phyloP scores from a whole-genome alignment of 2,329 filamentous ascomycete genomes.

The Aspergillus sp. region DNA sequence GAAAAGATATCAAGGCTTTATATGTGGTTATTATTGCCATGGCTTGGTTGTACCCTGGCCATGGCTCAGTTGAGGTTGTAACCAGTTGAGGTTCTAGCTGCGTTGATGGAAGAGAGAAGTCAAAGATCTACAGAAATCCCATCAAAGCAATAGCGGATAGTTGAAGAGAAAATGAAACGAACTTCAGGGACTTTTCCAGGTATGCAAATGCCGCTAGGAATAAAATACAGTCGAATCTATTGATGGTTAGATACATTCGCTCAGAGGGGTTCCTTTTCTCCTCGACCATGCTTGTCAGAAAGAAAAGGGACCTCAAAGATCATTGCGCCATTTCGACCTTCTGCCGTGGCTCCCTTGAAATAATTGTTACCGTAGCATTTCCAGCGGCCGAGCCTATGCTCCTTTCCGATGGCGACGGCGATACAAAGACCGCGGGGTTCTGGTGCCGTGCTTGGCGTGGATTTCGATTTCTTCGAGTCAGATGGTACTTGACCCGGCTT shows the following conservation, averaged over 20 bases:
- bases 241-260: constrained; percentile 15
- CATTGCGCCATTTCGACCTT: constrained; percentile 79
- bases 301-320: constrained; percentile 76
- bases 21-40: no score
- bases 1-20: not conserved
- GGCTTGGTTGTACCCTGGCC: no score
- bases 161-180: not conserved
- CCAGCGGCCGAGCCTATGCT: constrained; percentile 86
- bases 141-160: no score
- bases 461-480: constrained; percentile 29
- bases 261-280: constrained; percentile 5
- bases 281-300: constrained; percentile 21
- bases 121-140: no score
- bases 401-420: constrained; percentile 82
- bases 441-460: constrained; percentile 22
- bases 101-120: no score
- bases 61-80: no score
- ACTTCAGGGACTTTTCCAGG: constrained; percentile 15
- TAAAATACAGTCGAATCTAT: constrained; percentile 17
- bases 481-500: constrained; percentile 28
- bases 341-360: constrained; percentile 35
- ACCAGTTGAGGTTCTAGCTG: no score
- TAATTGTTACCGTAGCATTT: constrained; percentile 54
- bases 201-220: constrained; percentile 22
- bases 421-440: constrained; percentile 70